Evolutionary conservation across 805 yeast genomes (phyloP).

Genomic region (Lipomyces oligophaga): DNA sequence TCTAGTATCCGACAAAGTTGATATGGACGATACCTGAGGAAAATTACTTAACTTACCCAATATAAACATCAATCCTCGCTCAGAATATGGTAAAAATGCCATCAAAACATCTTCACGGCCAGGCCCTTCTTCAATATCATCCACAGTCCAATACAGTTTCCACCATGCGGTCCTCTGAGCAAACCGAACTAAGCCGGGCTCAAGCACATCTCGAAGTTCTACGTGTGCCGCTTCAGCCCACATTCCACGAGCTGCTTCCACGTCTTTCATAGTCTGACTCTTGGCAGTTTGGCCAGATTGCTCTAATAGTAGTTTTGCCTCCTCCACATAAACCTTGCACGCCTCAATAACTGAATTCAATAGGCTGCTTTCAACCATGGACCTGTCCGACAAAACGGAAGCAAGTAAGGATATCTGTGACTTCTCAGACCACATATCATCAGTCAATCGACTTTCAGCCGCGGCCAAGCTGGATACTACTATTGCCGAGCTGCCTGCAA

Average conservation of each 20-base stretch:
- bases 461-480: conserved; percentile 15
- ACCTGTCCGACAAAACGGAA: conserved; percentile 12
- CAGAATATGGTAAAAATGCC: conserved; percentile 34
- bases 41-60: conserved; percentile 34
- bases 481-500: conserved; percentile 3
- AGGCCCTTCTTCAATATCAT: conserved; percentile 37
- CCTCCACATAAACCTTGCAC: conserved; percentile 33
- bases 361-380: conserved; percentile 5
- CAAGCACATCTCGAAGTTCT: conserved; percentile 39
- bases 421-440: conserved; percentile 5
- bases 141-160: conserved; percentile 38
- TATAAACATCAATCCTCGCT: conserved; percentile 34
- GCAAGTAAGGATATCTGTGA: conserved; percentile 4
- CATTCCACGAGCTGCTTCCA: conserved; percentile 10
- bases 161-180: conserved; percentile 36
- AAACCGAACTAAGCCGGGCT: conserved; percentile 29
- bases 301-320: no score
- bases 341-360: conserved; percentile 32
- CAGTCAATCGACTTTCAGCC: not conserved
- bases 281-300: conserved; percentile 6
- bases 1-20: not conserved
- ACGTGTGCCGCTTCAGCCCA: conserved; percentile 41
- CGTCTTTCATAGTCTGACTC: not conserved
- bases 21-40: no score
- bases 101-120: conserved; percentile 23